These are phyloP conservation scores for Diaporthe amygdali DNA, from an alignment of 2,329 filamentous ascomycete species.

Conservation along the genomic window DNA sequence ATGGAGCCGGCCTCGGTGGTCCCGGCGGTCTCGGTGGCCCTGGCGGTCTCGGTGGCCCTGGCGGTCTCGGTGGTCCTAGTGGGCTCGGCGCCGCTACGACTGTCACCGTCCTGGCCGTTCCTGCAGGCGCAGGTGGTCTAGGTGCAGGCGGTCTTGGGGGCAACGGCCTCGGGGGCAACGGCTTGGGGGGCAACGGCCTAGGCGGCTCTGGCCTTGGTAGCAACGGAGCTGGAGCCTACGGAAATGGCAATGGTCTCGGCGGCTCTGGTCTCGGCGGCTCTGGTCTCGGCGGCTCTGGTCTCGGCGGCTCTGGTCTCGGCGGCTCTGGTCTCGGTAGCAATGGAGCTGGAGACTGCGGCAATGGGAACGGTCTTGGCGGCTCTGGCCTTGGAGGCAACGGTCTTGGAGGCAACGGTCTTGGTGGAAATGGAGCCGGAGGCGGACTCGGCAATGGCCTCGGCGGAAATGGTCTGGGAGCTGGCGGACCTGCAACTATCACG, in stretches of 20 bases:
- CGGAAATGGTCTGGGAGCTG: slow-evolving; percentile 21
- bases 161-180: neutral
- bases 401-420: slow-evolving; percentile 3
- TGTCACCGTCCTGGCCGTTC: slow-evolving; percentile 22
- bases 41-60: neutral
- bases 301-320: neutral
- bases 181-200: neutral
- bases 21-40: neutral
- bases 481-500: slow-evolving; percentile 19
- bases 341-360: neutral
- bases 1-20: neutral
- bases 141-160: slow-evolving; percentile 2
- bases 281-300: neutral
- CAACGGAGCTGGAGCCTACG: neutral
- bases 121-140: slow-evolving; percentile 13
- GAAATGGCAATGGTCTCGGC: neutral
- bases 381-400: neutral
- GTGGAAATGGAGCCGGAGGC: slow-evolving; percentile 6
- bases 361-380: neutral
- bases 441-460: slow-evolving; percentile 8
- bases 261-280: neutral
- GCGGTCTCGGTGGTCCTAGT: slow-evolving; percentile 6
- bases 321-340: neutral
- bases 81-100: slow-evolving; percentile 8
- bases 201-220: neutral